phyloP scores from a whole-genome alignment of 345 rosid genomes.

The Hirschfeldia incana region DNA sequence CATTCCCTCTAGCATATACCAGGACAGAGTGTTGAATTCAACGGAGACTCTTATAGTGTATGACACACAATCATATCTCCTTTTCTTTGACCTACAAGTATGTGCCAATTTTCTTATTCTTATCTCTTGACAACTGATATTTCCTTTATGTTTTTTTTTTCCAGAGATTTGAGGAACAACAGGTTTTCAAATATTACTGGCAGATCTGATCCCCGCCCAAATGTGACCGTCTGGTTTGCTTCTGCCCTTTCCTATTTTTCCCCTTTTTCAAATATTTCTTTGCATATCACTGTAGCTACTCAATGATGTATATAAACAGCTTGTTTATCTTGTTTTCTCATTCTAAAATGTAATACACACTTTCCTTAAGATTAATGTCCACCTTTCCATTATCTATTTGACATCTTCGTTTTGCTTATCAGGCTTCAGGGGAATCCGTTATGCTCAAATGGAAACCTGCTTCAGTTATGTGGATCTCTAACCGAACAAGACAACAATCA shows the following conservation, averaged over 20 bases:
- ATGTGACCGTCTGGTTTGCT: neutral
- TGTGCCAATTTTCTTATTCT: conserved; percentile 6
- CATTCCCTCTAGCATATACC: conserved; percentile 69
- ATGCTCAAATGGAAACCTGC: conserved; percentile 47
- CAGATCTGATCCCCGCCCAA: neutral
- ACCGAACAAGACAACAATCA: conserved; percentile 27
- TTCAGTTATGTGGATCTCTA: conserved; percentile 50
- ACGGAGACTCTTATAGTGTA: conserved; percentile 62
- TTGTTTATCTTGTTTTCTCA: neutral
- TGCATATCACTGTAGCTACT: neutral
- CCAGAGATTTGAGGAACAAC: conserved; percentile 88
- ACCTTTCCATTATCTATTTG: conserved; percentile 3
- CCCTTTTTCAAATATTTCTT: no score
- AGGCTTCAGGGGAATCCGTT: conserved; percentile 92
- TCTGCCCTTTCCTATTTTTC: neutral
- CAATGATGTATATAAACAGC: neutral
- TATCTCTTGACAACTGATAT: neutral
- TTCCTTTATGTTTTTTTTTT: conserved; percentile 14
- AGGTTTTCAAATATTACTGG: neutral
- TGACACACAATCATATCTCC: conserved; percentile 35
- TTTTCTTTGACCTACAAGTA: conserved; percentile 22
- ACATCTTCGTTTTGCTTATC: conserved; percentile 20
- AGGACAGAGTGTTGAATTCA: conserved; percentile 55
- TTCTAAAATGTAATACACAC: neutral
- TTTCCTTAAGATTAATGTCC: conserved; percentile 1